Percentiles rank a stretch among this genome's conserved stretches.
Evolutionary conservation across 495 filamentous ascomycete species (phyloP).

Genomic region (Monascus purpureus): DNA sequence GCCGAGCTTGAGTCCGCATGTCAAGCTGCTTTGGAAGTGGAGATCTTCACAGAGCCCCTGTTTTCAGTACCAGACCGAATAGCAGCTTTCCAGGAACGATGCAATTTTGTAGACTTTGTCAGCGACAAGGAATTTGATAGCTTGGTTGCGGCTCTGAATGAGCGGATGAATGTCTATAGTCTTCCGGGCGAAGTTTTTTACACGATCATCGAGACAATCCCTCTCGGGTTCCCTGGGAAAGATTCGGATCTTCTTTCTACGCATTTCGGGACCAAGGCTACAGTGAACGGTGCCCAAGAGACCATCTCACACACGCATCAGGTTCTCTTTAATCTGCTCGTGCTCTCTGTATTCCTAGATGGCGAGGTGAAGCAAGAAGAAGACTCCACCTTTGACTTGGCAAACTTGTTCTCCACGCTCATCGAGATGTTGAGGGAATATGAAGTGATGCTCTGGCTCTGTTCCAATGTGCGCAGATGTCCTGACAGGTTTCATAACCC

Average conservation of each 20-base stretch:
- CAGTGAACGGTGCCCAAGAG: slow-evolving; percentile 67
- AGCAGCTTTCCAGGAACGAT: slow-evolving; percentile 54
- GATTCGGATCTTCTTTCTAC: slow-evolving; percentile 39
- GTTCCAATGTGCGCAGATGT: slow-evolving; percentile 34
- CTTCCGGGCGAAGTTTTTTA: slow-evolving; percentile 40
- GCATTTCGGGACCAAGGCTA: slow-evolving; percentile 54
- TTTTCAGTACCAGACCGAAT: slow-evolving; percentile 55
- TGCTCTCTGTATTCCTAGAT: slow-evolving; percentile 73
- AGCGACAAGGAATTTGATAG: slow-evolving; percentile 52
- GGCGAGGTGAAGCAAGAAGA: slow-evolving; percentile 58
- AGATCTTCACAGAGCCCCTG: slow-evolving; percentile 55
- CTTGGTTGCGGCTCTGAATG: slow-evolving; percentile 24
- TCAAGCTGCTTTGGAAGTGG: slow-evolving; percentile 43
- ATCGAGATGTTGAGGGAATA: slow-evolving; percentile 55
- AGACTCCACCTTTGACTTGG: slow-evolving; percentile 50
- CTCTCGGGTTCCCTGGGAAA: slow-evolving; percentile 24
- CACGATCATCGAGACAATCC: slow-evolving; percentile 29
- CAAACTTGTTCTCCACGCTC: slow-evolving; percentile 51
- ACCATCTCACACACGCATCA: slow-evolving; percentile 49
- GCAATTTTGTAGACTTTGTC: slow-evolving; percentile 57
- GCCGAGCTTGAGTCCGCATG: slow-evolving; percentile 47
- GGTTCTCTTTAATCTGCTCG: slow-evolving; percentile 64
- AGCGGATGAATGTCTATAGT: slow-evolving; percentile 22
- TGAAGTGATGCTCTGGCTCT: slow-evolving; percentile 71
- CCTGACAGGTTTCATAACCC: slow-evolving; percentile 8